Evolutionary conservation across 257 asterid genomes (phyloP).

Genomic region (Rubia yunnanensis): DNA sequence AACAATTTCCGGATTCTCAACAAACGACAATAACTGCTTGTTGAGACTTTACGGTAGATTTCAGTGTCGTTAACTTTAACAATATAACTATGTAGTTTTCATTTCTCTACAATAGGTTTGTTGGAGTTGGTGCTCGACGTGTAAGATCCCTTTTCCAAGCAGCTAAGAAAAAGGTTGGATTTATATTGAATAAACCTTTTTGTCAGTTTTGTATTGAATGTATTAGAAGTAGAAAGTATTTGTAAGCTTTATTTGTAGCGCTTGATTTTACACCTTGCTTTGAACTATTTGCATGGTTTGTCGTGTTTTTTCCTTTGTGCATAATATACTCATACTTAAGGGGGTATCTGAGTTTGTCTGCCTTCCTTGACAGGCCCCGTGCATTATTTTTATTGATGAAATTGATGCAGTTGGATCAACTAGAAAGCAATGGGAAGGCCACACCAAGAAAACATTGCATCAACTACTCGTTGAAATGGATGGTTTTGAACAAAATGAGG

Average conservation of each 20-base stretch:
- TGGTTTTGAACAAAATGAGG: conserved; percentile 99
- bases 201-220: not conserved
- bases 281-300: not conserved
- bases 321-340: conserved; percentile 3
- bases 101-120: conserved; percentile 60
- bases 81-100: not conserved
- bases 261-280: not conserved
- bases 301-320: not conserved
- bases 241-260: not conserved
- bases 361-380: conserved; percentile 63
- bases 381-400: conserved; percentile 95
- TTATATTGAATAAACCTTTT: conserved; percentile 1
- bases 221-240: not conserved
- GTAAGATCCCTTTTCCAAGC: conserved; percentile 98
- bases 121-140: conserved; percentile 98
- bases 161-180: conserved; percentile 76
- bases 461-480: conserved; percentile 98
- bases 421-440: conserved; percentile 99
- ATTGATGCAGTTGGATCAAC: conserved; percentile 98
- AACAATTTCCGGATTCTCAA: not conserved
- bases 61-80: not conserved
- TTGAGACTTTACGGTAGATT: not conserved
- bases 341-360: conserved; percentile 5
- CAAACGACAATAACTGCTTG: not conserved
- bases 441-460: conserved; percentile 92